phyloP scores from a whole-genome alignment of 352 stramenopile species.

The Pythium phragmitis region DNA sequence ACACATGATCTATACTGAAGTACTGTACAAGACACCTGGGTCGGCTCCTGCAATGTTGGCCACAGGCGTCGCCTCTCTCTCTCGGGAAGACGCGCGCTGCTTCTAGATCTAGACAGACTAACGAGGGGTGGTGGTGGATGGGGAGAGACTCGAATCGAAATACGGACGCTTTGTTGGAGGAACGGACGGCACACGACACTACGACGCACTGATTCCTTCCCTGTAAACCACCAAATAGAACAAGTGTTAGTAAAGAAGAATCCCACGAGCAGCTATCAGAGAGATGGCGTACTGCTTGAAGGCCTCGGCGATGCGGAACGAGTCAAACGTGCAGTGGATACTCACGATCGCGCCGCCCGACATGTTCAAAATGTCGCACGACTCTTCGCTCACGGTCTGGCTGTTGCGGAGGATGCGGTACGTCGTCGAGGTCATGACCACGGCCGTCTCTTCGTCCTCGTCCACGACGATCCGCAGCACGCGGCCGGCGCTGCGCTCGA shows the following conservation, averaged over 20 bases:
- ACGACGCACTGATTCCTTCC: constrained; percentile 77
- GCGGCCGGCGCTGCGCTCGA: constrained; percentile 78
- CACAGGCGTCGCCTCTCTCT: constrained; percentile 1
- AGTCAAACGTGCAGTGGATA: constrained; percentile 89
- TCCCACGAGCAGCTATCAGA: constrained; percentile 13
- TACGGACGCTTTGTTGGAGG: not conserved
- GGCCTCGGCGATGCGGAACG: constrained; percentile 75
- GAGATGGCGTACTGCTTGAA: constrained; percentile 77
- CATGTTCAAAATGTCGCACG: constrained; percentile 83
- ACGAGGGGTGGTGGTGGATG: not conserved
- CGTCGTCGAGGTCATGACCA: constrained; percentile 87
- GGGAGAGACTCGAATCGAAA: not conserved
- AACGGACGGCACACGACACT: constrained; percentile 21
- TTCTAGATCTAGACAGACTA: constrained; percentile 29
- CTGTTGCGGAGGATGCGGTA: constrained; percentile 87
- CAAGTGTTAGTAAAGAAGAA: constrained; percentile 20
- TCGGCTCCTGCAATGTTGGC: constrained; percentile 21
- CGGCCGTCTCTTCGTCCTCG: constrained; percentile 83
- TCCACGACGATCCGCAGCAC: constrained; percentile 83
- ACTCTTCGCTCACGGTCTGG: constrained; percentile 83
- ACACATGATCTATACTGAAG: constrained; percentile 35
- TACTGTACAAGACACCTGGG: constrained; percentile 31
- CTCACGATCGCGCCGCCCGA: constrained; percentile 70
- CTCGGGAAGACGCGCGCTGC: constrained; percentile 4
- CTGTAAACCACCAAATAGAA: constrained; percentile 28